phyloP scores from a whole-genome alignment of 1,284 basidiomycete genomes.

The Moniliella sp. region DNA sequence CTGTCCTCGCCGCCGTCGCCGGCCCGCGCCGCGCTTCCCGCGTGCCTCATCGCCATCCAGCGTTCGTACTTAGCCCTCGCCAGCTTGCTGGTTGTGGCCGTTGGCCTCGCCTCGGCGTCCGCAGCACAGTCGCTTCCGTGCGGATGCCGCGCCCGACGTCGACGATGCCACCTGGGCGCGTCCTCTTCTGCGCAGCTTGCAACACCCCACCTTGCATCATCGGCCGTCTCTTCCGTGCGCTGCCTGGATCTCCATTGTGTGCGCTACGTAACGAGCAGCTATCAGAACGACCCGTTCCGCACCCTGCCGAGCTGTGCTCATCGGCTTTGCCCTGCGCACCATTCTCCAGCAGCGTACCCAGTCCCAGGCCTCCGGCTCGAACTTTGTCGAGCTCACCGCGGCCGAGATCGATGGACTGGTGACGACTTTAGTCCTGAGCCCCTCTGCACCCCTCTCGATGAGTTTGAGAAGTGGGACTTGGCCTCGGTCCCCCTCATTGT shows the following conservation, averaged over 20 bases:
- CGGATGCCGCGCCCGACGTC: not conserved
- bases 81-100: too few relatives aligned
- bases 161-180: not conserved
- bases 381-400: slow-evolving; percentile 66
- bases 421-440: slow-evolving; percentile 83
- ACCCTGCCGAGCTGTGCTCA: slow-evolving; percentile 66
- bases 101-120: too few relatives aligned
- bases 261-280: slow-evolving; percentile 62
- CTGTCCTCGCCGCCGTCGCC: too few relatives aligned
- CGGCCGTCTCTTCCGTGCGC: slow-evolving; percentile 27
- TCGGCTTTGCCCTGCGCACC: slow-evolving; percentile 64
- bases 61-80: too few relatives aligned
- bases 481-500: slow-evolving; percentile 54
- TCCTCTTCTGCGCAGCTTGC: not conserved
- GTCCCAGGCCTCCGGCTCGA: slow-evolving; percentile 59
- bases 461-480: slow-evolving; percentile 49
- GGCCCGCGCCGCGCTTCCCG: too few relatives aligned
- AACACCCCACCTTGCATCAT: not conserved
- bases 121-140: not conserved
- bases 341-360: slow-evolving; percentile 71
- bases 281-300: slow-evolving; percentile 59
- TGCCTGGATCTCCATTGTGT: slow-evolving; percentile 75
- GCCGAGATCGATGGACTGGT: slow-evolving; percentile 93
- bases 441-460: slow-evolving; percentile 46
- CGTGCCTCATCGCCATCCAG: too few relatives aligned